phyloP scores from a whole-genome alignment of 73 alveolate species.

The Paramecium sonneborni region DNA sequence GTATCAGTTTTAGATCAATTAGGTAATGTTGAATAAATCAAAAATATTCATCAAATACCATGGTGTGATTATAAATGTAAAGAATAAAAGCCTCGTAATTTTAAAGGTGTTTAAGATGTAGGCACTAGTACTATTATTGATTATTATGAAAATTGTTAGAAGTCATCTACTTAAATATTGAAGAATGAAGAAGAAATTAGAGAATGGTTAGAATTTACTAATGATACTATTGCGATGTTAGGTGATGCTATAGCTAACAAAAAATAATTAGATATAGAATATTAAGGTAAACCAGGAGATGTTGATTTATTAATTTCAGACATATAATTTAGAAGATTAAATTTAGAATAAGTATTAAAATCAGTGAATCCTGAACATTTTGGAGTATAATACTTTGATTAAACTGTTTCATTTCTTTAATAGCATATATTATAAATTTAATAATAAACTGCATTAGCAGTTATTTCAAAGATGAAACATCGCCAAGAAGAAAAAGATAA shows the following conservation, averaged over 20 bases:
- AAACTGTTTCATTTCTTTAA: background rate
- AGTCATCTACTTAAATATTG: background rate
- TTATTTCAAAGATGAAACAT: background rate
- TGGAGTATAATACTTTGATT: background rate
- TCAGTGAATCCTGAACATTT: background rate
- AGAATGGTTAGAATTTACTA: background rate
- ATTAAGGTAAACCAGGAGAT: constrained; percentile 2
- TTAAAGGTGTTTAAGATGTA: background rate
- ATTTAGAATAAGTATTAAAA: background rate
- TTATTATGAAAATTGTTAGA: background rate
- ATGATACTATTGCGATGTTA: background rate
- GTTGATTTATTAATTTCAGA: background rate
- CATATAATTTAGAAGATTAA: background rate
- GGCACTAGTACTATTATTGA: background rate
- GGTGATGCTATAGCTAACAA: background rate
- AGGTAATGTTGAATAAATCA: background rate
- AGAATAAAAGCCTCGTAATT: background rate
- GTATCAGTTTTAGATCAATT: background rate
- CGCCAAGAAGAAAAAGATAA: background rate
- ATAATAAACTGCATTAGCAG: background rate
- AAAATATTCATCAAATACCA: background rate
- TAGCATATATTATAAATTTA: background rate
- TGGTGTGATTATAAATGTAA: constrained; percentile 29
- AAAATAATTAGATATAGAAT: background rate
- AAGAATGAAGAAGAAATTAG: background rate